phyloP scores from a whole-genome alignment of 1,284 basidiomycete species.

The Crepidotus sp. region DNA sequence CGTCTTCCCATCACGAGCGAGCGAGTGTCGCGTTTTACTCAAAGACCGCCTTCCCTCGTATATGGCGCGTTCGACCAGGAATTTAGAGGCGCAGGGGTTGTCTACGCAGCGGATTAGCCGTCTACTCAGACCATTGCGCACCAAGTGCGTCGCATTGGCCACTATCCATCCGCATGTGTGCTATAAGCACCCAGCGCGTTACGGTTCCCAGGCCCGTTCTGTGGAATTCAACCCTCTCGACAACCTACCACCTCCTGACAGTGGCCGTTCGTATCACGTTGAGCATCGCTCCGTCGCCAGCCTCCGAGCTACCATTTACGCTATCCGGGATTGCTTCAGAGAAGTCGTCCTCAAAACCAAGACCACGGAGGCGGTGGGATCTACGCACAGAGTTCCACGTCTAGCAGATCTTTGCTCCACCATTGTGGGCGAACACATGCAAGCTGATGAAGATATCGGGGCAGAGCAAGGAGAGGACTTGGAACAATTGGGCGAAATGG shows the following conservation, averaged over 20 bases:
- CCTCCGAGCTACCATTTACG: constrained; percentile 41
- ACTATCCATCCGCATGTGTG: constrained; percentile 12
- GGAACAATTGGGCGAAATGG: constrained; percentile 26
- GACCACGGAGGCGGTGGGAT: background rate
- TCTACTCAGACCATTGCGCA: constrained; percentile 44
- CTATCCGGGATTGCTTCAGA: constrained; percentile 44
- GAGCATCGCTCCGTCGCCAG: constrained; percentile 29
- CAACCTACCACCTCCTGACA: constrained; percentile 31
- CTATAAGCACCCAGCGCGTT: constrained; percentile 12
- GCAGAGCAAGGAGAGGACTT: constrained; percentile 21
- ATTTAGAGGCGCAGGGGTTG: constrained; percentile 5
- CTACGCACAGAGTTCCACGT: constrained; percentile 23
- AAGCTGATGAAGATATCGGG: constrained; percentile 22
- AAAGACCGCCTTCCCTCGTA: background rate
- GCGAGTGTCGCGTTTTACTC: too few species aligned
- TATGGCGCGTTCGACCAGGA: background rate
- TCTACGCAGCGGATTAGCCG: constrained; percentile 34
- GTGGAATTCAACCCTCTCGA: constrained; percentile 28
- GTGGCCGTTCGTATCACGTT: constrained; percentile 27
- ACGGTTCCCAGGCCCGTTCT: constrained; percentile 12
- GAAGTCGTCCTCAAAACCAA: constrained; percentile 31
- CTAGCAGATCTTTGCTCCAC: constrained; percentile 42
- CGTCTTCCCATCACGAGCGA: too few species aligned
- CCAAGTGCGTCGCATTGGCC: constrained; percentile 38
- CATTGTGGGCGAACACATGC: constrained; percentile 39